These are phyloP conservation scores for Conoideocrella luteorostrata DNA, from an alignment of 2,329 filamentous ascomycete species.

Conservation along the genomic window DNA sequence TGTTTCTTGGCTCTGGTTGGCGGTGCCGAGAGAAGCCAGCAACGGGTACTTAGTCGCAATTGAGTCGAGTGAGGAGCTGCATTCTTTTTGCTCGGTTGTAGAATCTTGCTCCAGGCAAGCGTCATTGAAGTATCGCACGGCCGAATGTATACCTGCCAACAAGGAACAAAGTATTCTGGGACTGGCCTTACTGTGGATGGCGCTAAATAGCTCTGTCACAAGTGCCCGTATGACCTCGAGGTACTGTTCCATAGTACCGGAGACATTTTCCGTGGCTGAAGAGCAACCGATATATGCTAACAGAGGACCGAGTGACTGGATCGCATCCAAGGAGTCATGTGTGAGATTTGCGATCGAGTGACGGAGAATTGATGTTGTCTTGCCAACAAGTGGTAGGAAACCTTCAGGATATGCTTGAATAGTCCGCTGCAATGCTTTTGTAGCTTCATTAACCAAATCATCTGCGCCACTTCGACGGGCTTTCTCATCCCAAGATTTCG, in stretches of 20 bases:
- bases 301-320: constrained; percentile 33
- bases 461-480: constrained; percentile 20
- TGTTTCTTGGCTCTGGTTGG: constrained; percentile 3
- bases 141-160: constrained; percentile 29
- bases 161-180: constrained; percentile 32
- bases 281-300: constrained; percentile 46
- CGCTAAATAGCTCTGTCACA: constrained; percentile 26
- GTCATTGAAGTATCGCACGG: constrained; percentile 32
- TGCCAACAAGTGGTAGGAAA: constrained; percentile 27
- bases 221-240: constrained; percentile 31
- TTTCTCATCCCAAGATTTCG: constrained; percentile 15
- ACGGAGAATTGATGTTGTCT: constrained; percentile 20
- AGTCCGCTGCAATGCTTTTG: constrained; percentile 33
- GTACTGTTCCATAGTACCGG: constrained; percentile 32
- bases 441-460: constrained; percentile 34
- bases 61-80: constrained; percentile 5
- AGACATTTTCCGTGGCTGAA: constrained; percentile 13
- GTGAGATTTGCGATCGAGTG: constrained; percentile 15
- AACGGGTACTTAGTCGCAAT: constrained; percentile 22
- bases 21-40: constrained; percentile 15
- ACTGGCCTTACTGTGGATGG: constrained; percentile 25
- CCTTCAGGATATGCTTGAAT: constrained; percentile 28
- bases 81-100: constrained; percentile 15
- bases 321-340: constrained; percentile 18
- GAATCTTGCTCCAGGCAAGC: constrained; percentile 25